These are phyloP conservation scores for Prillingera fragicola DNA, from an alignment of 1,284 basidiomycete genomes.

Conservation along the genomic window DNA sequence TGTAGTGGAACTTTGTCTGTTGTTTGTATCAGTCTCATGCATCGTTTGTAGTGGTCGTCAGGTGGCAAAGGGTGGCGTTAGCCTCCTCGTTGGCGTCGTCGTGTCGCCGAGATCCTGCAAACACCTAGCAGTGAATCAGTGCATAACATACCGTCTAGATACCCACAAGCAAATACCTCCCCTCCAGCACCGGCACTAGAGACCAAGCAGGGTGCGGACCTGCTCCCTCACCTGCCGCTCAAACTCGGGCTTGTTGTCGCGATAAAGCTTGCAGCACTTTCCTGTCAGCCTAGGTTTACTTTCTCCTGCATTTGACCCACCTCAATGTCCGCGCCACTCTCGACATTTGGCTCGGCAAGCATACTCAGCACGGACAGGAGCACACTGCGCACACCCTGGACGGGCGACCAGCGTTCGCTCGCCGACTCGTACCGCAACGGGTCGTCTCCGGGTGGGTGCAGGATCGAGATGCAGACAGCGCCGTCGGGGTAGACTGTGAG, in stretches of 20 bases:
- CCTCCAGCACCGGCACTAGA: too few species aligned
- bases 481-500: slow-evolving; percentile 76
- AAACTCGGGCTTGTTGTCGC: slow-evolving; percentile 66
- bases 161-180: slow-evolving; percentile 9
- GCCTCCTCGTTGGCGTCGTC: too few species aligned
- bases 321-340: slow-evolving; percentile 96
- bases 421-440: slow-evolving; percentile 71
- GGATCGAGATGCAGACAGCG: slow-evolving; percentile 94
- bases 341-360: slow-evolving; percentile 99
- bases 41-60: too few species aligned
- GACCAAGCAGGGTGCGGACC: slow-evolving; percentile 50
- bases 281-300: not conserved
- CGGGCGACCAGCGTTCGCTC: slow-evolving; percentile 95
- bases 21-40: too few species aligned
- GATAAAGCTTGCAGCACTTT: slow-evolving; percentile 87
- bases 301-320: slow-evolving; percentile 19
- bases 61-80: too few species aligned
- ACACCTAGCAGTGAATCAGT: too few species aligned
- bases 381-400: slow-evolving; percentile 83
- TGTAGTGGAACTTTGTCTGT: too few species aligned
- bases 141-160: too few species aligned
- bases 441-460: slow-evolving; percentile 94
- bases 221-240: slow-evolving; percentile 51
- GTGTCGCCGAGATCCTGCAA: too few species aligned
- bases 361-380: slow-evolving; percentile 93